These are phyloP conservation scores for Leavenworthia alabamica DNA, from an alignment of 345 rosid genomes.

Conservation along the genomic window DNA sequence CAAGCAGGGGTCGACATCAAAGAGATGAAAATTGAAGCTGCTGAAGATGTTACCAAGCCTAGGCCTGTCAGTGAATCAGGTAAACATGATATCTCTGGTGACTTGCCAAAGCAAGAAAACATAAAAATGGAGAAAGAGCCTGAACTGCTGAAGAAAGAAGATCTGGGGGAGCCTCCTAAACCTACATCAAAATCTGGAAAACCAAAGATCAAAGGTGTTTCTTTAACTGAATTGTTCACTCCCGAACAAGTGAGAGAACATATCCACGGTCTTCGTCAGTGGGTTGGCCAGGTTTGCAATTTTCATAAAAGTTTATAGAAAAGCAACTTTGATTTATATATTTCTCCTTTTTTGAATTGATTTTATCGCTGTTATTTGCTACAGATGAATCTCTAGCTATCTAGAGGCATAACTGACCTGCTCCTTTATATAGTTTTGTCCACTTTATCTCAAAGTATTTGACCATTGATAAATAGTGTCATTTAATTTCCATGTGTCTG, in stretches of 20 bases:
- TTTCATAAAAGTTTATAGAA: neutral
- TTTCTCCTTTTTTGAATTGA: neutral
- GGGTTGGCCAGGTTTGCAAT: slow-evolving; percentile 91
- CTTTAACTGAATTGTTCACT: slow-evolving; percentile 89
- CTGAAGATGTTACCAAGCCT: slow-evolving; percentile 42
- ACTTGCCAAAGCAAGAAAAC: slow-evolving; percentile 41
- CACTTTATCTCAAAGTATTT: neutral
- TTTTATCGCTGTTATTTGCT: slow-evolving; percentile 9
- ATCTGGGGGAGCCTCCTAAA: slow-evolving; percentile 39
- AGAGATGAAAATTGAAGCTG: slow-evolving; percentile 43
- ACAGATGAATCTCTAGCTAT: slow-evolving; percentile 6
- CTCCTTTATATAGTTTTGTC: neutral
- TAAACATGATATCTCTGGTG: slow-evolving; percentile 28
- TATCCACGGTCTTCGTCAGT: slow-evolving; percentile 83
- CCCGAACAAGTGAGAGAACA: slow-evolving; percentile 97
- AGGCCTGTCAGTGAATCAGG: slow-evolving; percentile 42
- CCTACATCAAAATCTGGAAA: slow-evolving; percentile 70
- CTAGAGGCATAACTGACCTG: neutral
- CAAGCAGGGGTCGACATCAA: slow-evolving; percentile 41
- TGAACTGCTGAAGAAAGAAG: slow-evolving; percentile 53
- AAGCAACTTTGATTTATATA: neutral
- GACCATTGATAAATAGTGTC: slow-evolving; percentile 6
- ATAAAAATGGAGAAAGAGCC: slow-evolving; percentile 46
- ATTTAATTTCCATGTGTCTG: slow-evolving; percentile 18
- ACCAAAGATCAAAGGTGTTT: slow-evolving; percentile 93